phyloP scores from a whole-genome alignment of 768 basidiomycete genomes.

The Leucogyrophana mollusca region DNA sequence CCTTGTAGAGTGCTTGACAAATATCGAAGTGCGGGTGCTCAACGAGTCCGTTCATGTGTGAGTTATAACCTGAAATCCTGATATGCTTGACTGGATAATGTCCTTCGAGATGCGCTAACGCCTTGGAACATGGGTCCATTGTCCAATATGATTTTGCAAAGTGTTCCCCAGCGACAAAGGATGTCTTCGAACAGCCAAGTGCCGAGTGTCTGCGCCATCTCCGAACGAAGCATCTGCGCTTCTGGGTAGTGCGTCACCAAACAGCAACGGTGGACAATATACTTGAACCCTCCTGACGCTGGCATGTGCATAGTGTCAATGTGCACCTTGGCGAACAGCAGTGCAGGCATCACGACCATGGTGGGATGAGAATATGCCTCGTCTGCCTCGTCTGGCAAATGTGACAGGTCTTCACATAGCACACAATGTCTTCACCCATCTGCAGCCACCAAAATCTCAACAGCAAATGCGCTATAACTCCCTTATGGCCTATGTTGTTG shows the following conservation, averaged over 20 bases:
- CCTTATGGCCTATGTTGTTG: too few relatives aligned
- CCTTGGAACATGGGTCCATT: conserved; percentile 13
- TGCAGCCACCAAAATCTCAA: conserved; percentile 1
- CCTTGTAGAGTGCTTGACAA: conserved; percentile 27
- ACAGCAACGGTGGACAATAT: conserved; percentile 13
- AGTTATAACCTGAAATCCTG: conserved; percentile 39
- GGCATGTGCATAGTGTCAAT: conserved; percentile 6
- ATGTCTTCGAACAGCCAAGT: conserved; percentile 20
- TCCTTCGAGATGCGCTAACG: conserved; percentile 2
- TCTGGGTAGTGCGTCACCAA: conserved; percentile 5
- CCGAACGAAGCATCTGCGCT: conserved; percentile 30
- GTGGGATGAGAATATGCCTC: conserved; percentile 9
- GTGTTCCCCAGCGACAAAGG: conserved; percentile 12
- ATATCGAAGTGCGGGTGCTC: conserved; percentile 31
- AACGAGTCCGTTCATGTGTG: conserved; percentile 34
- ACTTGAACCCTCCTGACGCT: neutral
- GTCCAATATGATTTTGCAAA: conserved; percentile 16
- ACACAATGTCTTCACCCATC: neutral
- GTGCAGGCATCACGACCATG: neutral
- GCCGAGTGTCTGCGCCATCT: conserved; percentile 8
- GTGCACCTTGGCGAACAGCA: conserved; percentile 12
- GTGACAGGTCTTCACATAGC: conserved; percentile 14
- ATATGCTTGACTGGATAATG: conserved; percentile 36
- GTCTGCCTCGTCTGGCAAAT: conserved; percentile 24
- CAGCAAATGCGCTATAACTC: too few relatives aligned